Evolutionary conservation across 805 yeast genomes (phyloP).

Genomic region (Cyberlindnera sargentensis): DNA sequence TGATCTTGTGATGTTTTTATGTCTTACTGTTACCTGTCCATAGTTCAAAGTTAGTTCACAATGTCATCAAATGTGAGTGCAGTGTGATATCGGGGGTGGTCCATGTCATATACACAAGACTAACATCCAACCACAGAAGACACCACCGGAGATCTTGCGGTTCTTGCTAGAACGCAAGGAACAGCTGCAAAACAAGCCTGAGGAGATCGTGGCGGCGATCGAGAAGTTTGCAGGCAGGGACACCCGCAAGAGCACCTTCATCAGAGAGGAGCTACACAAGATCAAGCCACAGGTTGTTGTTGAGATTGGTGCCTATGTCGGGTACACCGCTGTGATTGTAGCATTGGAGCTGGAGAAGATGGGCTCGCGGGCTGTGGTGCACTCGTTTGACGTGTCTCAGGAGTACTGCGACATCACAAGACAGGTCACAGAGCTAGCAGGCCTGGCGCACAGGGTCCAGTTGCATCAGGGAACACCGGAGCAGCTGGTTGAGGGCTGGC

Average conservation of each 20-base stretch:
- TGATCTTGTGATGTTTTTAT: no score
- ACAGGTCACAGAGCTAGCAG: slow-evolving; percentile 15
- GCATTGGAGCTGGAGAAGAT: slow-evolving; percentile 11
- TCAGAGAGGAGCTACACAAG: background rate
- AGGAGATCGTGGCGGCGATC: slow-evolving; percentile 9
- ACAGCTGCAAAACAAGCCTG: slow-evolving; percentile 12
- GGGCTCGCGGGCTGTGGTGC: slow-evolving; percentile 7
- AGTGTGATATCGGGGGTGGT: background rate
- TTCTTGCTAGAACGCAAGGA: slow-evolving; percentile 3
- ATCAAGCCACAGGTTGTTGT: slow-evolving; percentile 13
- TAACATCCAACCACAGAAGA: background rate
- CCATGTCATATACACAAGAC: background rate
- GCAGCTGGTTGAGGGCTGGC: slow-evolving; percentile 6
- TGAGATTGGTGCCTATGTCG: slow-evolving; percentile 18
- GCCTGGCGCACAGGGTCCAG: slow-evolving; percentile 11
- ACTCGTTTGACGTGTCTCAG: slow-evolving; percentile 17
- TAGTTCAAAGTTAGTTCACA: background rate
- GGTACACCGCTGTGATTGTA: slow-evolving; percentile 15
- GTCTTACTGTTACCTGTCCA: no score
- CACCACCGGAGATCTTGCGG: slow-evolving; percentile 3
- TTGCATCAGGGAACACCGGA: slow-evolving; percentile 13
- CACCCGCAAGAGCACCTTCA: background rate
- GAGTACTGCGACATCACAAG: slow-evolving; percentile 5
- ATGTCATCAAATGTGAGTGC: background rate
- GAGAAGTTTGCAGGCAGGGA: slow-evolving; percentile 6